Evolutionary conservation across 805 yeast species (phyloP).

Genomic region (Starmerella tilneyi): DNA sequence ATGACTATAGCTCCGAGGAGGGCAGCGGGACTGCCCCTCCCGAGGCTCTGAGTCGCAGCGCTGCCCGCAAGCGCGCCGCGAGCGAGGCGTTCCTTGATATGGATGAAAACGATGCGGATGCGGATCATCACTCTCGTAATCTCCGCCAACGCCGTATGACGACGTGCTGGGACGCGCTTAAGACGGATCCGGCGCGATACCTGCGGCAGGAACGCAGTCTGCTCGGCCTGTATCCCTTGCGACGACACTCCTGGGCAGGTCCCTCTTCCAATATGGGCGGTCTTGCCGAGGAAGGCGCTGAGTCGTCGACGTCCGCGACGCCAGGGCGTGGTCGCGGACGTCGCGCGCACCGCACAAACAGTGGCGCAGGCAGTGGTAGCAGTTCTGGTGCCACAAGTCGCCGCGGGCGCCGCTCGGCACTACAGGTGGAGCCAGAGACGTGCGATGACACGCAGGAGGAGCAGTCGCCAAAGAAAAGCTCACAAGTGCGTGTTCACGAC

Average conservation of each 20-base stretch:
- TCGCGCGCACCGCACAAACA: not conserved
- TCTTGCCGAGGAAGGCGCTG: not conserved
- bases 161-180: slow-evolving; percentile 28
- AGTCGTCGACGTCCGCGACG: not conserved
- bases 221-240: slow-evolving; percentile 28
- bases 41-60: slow-evolving; percentile 3
- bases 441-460: slow-evolving; percentile 3
- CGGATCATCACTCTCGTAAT: not conserved
- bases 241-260: slow-evolving; percentile 30
- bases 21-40: slow-evolving; percentile 16
- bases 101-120: slow-evolving; percentile 4
- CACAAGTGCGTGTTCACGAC: slow-evolving; percentile 34
- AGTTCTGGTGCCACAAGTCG: not conserved
- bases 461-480: not conserved
- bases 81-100: slow-evolving; percentile 13
- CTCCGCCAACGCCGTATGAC: slow-evolving; percentile 25
- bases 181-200: slow-evolving; percentile 28
- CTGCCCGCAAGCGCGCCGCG: slow-evolving; percentile 12
- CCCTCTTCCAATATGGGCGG: not conserved
- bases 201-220: slow-evolving; percentile 28
- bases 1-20: slow-evolving; percentile 7
- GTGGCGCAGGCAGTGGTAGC: slow-evolving; percentile 5
- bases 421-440: not conserved
- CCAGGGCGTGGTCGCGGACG: slow-evolving; percentile 1
- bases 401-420: slow-evolving; percentile 6